Evolutionary conservation across 2,329 filamentous ascomycete species (phyloP).

Genomic region (Celoporthe dispersa): DNA sequence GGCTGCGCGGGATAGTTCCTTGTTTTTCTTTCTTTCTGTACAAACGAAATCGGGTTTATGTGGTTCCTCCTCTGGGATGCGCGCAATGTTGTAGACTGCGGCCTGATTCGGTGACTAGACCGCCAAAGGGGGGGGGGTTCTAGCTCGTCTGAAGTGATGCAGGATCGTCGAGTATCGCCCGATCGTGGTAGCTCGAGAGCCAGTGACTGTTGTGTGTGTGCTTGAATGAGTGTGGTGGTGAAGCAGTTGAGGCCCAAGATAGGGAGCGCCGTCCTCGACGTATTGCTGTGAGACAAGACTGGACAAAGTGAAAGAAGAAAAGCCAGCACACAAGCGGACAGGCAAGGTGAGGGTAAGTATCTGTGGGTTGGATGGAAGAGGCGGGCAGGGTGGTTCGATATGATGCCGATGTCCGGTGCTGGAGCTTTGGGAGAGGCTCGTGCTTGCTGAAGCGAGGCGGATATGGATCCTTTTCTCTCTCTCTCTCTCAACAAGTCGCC

Average conservation of each 20-base stretch:
- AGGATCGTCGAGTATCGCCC: constrained; percentile 12
- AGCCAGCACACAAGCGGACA: not conserved
- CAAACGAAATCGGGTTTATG: constrained; percentile 14
- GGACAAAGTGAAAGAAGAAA: constrained; percentile 22
- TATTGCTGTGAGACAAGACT: constrained; percentile 28
- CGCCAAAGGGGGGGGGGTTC: not conserved
- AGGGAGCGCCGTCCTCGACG: constrained; percentile 43
- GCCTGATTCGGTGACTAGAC: not conserved
- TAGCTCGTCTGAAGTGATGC: not conserved
- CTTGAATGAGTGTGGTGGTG: constrained; percentile 22
- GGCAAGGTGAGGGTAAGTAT: not conserved
- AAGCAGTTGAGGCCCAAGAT: constrained; percentile 29
- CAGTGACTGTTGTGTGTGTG: constrained; percentile 16
- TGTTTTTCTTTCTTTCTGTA: constrained; percentile 6
- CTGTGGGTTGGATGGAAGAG: constrained; percentile 9
- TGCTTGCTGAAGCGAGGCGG: constrained; percentile 20
- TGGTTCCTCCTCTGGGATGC: constrained; percentile 8
- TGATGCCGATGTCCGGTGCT: constrained; percentile 4
- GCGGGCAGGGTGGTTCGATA: constrained; percentile 29
- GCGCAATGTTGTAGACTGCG: not conserved
- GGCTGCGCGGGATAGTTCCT: not conserved
- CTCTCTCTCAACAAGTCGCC: constrained; percentile 10
- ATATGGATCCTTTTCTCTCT: constrained; percentile 6
- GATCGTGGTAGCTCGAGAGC: constrained; percentile 19
- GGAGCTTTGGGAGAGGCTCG: constrained; percentile 19